phyloP scores from a whole-genome alignment of 148 eudicot species.

The Drosera capensis region DNA sequence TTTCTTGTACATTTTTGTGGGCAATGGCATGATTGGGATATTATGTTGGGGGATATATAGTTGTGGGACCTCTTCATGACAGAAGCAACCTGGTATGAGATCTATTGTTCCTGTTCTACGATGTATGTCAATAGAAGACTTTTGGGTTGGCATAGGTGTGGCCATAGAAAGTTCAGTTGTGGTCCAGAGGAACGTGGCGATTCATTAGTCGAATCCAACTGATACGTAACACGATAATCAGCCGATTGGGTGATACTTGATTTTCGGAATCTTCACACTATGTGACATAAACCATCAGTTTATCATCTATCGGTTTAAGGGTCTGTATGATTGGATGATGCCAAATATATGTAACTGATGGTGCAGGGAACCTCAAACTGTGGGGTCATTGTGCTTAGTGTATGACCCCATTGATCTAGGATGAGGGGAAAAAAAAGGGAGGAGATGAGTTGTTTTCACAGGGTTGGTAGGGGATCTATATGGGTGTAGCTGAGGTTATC shows the following conservation, averaged over 20 bases:
- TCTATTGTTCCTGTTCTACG: conserved; percentile 1
- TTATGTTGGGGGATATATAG: conserved; percentile 14
- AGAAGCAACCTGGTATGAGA: conserved; percentile 17
- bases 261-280: too few species aligned
- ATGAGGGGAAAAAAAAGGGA: not conserved
- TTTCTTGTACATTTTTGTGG: conserved; percentile 7
- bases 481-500: conserved; percentile 2
- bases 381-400: conserved; percentile 12
- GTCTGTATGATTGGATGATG: conserved; percentile 13
- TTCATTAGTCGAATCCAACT: too few species aligned
- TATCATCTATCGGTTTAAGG: not conserved
- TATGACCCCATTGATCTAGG: conserved; percentile 6
- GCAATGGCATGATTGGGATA: conserved; percentile 5
- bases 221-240: too few species aligned
- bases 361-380: conserved; percentile 1
- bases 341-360: conserved; percentile 12
- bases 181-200: too few species aligned
- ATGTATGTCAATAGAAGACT: not conserved
- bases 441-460: conserved; percentile 13
- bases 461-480: not conserved
- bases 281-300: too few species aligned
- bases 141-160: not conserved
- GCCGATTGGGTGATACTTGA: too few species aligned
- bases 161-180: too few species aligned
- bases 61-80: conserved; percentile 34